Evolutionary conservation across 2,329 filamentous ascomycete species (phyloP), one percentile per base, ranked within the genome.

Genomic region (Aschersonia sp.): DNA sequence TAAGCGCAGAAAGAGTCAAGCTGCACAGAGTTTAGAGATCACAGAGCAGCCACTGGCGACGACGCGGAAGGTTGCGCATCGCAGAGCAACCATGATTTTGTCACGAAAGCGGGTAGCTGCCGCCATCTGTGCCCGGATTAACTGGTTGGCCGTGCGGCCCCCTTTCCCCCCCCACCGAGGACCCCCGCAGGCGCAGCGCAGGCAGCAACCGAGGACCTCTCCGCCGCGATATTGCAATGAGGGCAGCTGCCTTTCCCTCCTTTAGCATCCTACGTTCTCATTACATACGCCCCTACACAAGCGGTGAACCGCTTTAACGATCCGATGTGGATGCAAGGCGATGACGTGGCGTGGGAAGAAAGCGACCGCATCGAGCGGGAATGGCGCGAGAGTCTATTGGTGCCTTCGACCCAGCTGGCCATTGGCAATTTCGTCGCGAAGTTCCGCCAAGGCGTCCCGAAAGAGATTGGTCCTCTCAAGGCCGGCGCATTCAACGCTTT

Each of bases 381-480:
- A n/a, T 46, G 45, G 45, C 14, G 40, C 14, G 41, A 37, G 31
- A 2, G 7, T 44, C 42, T 44, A 12, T 40, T 47, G 12, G 8
- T 35, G 42, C 39, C 30, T 37, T 37, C 30, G 6, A 33, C 32
- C 5, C 46, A 35, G 6, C 46, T 40, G 14, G 46, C 46, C 35
- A 47, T 47, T 40, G 46, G 41, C 41, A 9, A 47, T 10, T 48
- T 48, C 43, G 45, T 48, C 43, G 43, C 35, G 29, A 48, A 48
- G 42, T 37, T 45, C 30, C 47, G 47, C 9, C 37, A 39, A 30
- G 47, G 47, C 43, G 33, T 45, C 30, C 47, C 47, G 6, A 46
- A 29, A 22, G 43, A 45, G 29, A 12, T 48, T 6, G 22, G 47
- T 29, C 35, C 40, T 46, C 47, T 43, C 7, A 48, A 46, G 30